Base-by-base conservation (phyloP, 257 asterid species). In the Solanum corneliomulleri region DNA sequence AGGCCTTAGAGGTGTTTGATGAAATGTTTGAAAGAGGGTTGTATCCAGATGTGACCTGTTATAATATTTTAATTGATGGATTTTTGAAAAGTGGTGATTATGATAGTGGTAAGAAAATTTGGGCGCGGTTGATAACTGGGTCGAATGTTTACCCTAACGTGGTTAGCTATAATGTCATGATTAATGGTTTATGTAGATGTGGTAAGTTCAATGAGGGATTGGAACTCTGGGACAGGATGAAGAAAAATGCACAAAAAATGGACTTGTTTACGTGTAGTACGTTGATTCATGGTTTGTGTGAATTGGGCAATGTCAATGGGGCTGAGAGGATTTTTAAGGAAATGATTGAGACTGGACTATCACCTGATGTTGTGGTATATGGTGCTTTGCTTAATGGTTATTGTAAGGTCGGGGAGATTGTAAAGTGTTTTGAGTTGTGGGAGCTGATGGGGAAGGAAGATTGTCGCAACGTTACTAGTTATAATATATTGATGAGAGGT, bases 161-260 rank as follows among this genome's bases (percentile, higher is more conserved):
- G 56, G 94, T 88, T 87, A 93, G 96, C 20, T 95, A 95, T 88
- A 97, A 97, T 89, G 90, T 94, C 88, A 85, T 94, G 95, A 94
- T 97, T 89, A 94, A 93, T 91, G 98, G 99, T 71, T 91, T 97
- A 91, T 95, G 97, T 77, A 93, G 93, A 90, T 94, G 97, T 60
- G 93, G 94, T 49, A 93, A 89, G 94, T 92, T 93, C 87, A 87
- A 72, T 15, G 98, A 94, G 90, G 95, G 92, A 58, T 86, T 95
- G 83, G 94, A 88, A 76, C 35, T 94, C 84, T 94, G 94, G 97
- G 92, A 92, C 74, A 93, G 95, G 91, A 94, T 95, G 98, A 92
- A 88, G 86, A 90, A 87, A 83, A 95, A 95, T 45, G 93, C 92
- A 62, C 92, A 88, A 86, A 87, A 87, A 87, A 91, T 95, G 97